A percentile compares a stretch with the other conserved stretches of the same genome.
Conservation (phyloP, 1,284 basidiomycete species). For the Trichosporon inkin region DNA sequence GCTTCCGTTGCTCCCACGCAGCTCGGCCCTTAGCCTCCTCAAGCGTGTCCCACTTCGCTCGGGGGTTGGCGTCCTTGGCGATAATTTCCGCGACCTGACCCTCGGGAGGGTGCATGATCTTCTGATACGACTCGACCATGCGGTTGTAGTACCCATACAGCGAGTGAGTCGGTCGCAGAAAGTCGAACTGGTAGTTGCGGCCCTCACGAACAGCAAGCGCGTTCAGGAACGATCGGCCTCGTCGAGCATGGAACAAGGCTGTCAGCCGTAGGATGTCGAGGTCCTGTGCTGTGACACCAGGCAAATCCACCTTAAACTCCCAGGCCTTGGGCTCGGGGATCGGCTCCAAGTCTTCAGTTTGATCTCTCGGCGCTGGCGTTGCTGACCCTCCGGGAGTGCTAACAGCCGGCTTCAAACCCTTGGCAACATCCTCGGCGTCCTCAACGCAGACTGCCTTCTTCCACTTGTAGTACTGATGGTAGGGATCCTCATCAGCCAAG, state of each 20-base stretch:
- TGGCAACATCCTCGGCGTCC: constrained; percentile 63
- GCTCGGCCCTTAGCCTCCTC: constrained; percentile 73
- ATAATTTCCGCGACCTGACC: constrained; percentile 66
- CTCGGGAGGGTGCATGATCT: constrained; percentile 77
- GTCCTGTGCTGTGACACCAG: constrained; percentile 84
- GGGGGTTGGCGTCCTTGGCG: constrained; percentile 58
- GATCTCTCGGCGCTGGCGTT: constrained; percentile 17
- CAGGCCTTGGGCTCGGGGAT: constrained; percentile 67
- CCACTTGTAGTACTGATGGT: constrained; percentile 93
- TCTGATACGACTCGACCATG: constrained; percentile 92
- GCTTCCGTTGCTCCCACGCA: constrained; percentile 79
- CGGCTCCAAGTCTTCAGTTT: constrained; percentile 53
- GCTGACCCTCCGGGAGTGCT: constrained; percentile 16
- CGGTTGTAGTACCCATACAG: constrained; percentile 96
- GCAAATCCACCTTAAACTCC: constrained; percentile 83
- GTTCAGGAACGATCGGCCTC: constrained; percentile 81
- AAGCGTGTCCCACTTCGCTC: constrained; percentile 68
- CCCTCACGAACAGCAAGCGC: constrained; percentile 82
- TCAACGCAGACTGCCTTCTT: constrained; percentile 64
- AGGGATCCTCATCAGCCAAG: constrained; percentile 84
- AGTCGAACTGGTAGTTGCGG: constrained; percentile 97
- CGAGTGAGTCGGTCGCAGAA: constrained; percentile 89
- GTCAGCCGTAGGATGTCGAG: constrained; percentile 89
- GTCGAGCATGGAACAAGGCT: constrained; percentile 89
- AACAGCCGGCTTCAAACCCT: constrained; percentile 22